A percentile compares a stretch with the other conserved stretches of the same genome.
phyloP scores from a whole-genome alignment of 305 asterid species.

The Rubia peregrina region DNA sequence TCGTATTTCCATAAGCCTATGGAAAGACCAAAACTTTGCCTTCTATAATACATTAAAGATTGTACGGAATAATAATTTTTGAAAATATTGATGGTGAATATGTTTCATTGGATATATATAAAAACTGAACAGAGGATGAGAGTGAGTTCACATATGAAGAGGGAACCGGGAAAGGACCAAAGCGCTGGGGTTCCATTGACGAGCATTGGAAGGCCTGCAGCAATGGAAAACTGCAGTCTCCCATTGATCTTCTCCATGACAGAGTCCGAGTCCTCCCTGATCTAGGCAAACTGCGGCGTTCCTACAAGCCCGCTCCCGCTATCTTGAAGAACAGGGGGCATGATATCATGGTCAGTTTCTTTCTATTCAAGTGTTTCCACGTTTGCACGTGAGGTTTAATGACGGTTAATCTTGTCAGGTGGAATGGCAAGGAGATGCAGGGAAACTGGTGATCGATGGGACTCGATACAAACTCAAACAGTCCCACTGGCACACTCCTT shows the following conservation, averaged over 20 bases:
- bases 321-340: slow-evolving; percentile 48
- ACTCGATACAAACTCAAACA: slow-evolving; percentile 38
- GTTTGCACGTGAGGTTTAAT: too few relatives aligned
- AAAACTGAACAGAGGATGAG: slow-evolving; percentile 23
- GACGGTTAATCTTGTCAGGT: slow-evolving; percentile 26
- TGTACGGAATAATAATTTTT: too few relatives aligned
- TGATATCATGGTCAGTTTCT: slow-evolving; percentile 41
- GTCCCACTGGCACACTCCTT: slow-evolving; percentile 75
- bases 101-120: too few relatives aligned
- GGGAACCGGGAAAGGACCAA: slow-evolving; percentile 37
- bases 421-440: slow-evolving; percentile 54
- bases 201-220: slow-evolving; percentile 39
- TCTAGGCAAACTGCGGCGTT: slow-evolving; percentile 26
- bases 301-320: slow-evolving; percentile 48
- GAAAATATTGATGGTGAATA: too few relatives aligned
- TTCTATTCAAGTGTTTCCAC: too few relatives aligned
- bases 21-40: too few relatives aligned
- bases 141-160: slow-evolving; percentile 28
- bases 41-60: too few relatives aligned
- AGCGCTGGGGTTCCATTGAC: slow-evolving; percentile 41
- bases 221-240: slow-evolving; percentile 54
- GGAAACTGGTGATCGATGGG: slow-evolving; percentile 28
- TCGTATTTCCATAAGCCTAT: too few relatives aligned
- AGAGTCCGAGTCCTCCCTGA: slow-evolving; percentile 19
- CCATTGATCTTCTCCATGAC: slow-evolving; percentile 36